Percentiles rank a stretch among this genome's conserved stretches.
Evolutionary conservation across 2,329 filamentous ascomycete species (phyloP).

Genomic region (Lachnellula willkommii): DNA sequence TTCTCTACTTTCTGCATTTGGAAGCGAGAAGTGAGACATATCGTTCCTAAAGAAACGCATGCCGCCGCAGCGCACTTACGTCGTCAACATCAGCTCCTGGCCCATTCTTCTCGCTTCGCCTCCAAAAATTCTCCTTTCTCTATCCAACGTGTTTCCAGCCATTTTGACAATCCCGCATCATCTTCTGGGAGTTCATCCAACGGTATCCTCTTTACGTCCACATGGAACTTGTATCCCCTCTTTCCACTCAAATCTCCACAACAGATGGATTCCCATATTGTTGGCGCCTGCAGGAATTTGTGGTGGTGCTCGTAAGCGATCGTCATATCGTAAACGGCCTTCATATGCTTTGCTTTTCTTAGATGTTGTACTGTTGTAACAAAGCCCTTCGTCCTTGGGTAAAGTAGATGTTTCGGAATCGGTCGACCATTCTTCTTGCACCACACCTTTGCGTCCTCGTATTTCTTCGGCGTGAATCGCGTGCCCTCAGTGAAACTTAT

Average conservation of each 20-base stretch:
- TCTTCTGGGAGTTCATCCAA: constrained; percentile 43
- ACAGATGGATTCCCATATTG: constrained; percentile 49
- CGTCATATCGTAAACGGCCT: constrained; percentile 51
- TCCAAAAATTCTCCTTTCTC: constrained; percentile 50
- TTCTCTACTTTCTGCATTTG: no score
- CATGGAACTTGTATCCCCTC: constrained; percentile 43
- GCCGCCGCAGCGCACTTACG: no score
- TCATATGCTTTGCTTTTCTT: constrained; percentile 44
- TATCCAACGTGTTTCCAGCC: constrained; percentile 49
- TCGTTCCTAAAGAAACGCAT: no score
- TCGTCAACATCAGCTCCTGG: constrained; percentile 9
- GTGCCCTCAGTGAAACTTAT: constrained; percentile 62
- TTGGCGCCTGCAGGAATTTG: constrained; percentile 42
- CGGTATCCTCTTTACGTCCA: constrained; percentile 44
- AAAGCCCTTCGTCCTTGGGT: constrained; percentile 57
- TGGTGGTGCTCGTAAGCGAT: constrained; percentile 46
- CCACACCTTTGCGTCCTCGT: constrained; percentile 46
- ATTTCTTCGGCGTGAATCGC: constrained; percentile 50
- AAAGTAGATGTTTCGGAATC: constrained; percentile 52
- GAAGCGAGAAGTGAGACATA: no score
- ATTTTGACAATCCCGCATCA: constrained; percentile 45
- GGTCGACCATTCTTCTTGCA: constrained; percentile 46
- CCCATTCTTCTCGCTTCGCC: constrained; percentile 39
- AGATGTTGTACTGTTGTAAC: constrained; percentile 53
- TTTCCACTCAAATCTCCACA: constrained; percentile 36